phyloP scores from a whole-genome alignment of 352 stramenopile genomes.

The Phytophthora ramorum region DNA sequence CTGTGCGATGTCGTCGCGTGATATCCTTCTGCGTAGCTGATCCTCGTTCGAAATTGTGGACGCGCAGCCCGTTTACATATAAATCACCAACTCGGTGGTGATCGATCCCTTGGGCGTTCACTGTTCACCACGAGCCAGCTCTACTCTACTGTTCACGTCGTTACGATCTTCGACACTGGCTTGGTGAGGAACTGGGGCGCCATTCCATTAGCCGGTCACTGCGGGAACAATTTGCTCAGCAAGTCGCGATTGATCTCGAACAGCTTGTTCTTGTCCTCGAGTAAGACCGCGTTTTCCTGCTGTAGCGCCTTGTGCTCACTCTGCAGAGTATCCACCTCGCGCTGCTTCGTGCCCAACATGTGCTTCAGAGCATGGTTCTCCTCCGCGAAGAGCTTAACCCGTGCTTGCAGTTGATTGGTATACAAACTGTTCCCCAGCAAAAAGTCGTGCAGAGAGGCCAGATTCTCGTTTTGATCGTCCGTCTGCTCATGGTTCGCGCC shows the following conservation, averaged over 20 bases:
- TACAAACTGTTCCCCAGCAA: conserved; percentile 72
- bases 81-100: conserved; percentile 20
- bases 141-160: conserved; percentile 23
- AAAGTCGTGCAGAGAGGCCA: conserved; percentile 77
- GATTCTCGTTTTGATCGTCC: conserved; percentile 53
- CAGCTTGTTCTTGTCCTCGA: conserved; percentile 82
- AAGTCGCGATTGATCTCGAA: conserved; percentile 83
- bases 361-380: conserved; percentile 69
- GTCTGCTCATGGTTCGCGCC: conserved; percentile 40
- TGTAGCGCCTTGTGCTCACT: conserved; percentile 67
- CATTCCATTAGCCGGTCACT: conserved; percentile 37
- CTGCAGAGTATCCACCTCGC: conserved; percentile 60
- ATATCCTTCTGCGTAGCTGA: conserved; percentile 23
- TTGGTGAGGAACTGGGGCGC: conserved; percentile 7
- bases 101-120: conserved; percentile 7
- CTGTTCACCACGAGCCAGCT: conserved; percentile 20
- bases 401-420: conserved; percentile 77
- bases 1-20: conserved; percentile 9
- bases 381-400: conserved; percentile 69
- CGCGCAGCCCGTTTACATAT: conserved; percentile 18
- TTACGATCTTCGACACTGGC: conserved; percentile 29
- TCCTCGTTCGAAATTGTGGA: conserved; percentile 17
- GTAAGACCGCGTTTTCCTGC: conserved; percentile 71
- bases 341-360: conserved; percentile 57
- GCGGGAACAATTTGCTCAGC: conserved; percentile 69